These are phyloP conservation scores for Alternaria atra DNA, from an alignment of 2,329 filamentous ascomycete species.

Conservation along the genomic window DNA sequence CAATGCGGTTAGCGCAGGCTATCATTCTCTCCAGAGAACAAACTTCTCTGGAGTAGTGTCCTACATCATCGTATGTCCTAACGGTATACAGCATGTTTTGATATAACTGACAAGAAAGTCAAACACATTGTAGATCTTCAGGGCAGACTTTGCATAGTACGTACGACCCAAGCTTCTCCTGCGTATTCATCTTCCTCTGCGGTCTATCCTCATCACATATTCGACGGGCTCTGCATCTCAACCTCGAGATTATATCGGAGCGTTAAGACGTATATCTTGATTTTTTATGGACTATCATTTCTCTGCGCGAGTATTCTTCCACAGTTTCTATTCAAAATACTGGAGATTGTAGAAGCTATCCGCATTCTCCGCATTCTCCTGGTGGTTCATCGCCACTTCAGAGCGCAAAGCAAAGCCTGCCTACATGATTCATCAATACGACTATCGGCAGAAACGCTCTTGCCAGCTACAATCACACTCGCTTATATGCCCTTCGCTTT, in stretches of 20 bases:
- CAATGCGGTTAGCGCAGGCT: conserved; percentile 5
- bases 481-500: neutral
- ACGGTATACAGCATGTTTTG: neutral
- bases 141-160: neutral
- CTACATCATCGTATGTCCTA: neutral
- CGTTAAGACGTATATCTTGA: no score
- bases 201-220: no score
- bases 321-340: neutral
- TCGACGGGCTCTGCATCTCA: no score
- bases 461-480: neutral
- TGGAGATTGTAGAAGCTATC: neutral
- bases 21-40: neutral
- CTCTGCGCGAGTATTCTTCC: no score
- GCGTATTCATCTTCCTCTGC: neutral
- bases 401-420: no score
- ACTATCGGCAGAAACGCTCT: neutral
- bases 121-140: neutral
- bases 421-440: no score
- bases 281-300: no score
- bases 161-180: neutral
- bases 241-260: no score
- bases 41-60: neutral
- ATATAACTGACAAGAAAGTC: neutral
- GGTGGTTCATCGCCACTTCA: neutral
- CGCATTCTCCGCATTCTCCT: neutral